Conservation (phyloP, 345 rosid genomes). For the Hirschfeldia incana region DNA sequence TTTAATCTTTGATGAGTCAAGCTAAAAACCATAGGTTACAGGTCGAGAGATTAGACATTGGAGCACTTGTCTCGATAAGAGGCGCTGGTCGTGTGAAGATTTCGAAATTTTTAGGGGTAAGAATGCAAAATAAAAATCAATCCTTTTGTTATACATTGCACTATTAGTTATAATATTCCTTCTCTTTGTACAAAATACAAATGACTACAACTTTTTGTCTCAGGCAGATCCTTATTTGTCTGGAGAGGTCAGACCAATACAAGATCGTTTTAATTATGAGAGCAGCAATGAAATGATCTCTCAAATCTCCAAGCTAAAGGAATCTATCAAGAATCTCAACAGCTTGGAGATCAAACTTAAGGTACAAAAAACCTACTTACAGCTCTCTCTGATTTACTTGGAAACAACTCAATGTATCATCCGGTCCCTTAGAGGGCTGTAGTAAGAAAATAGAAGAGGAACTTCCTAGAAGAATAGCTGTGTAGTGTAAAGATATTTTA, state of each 20-base stretch:
- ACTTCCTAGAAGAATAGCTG: neutral
- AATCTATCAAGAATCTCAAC: conserved; percentile 59
- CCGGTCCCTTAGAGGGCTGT: neutral
- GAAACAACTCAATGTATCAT: neutral
- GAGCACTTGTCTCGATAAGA: conserved; percentile 68
- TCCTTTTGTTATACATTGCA: neutral
- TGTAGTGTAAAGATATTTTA: neutral
- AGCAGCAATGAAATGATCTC: conserved; percentile 37
- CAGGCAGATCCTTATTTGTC: conserved; percentile 78
- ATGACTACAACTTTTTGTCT: neutral
- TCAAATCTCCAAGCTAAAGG: conserved; percentile 50
- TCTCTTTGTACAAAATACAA: neutral
- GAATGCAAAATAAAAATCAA: neutral
- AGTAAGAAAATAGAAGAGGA: neutral
- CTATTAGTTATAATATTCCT: neutral
- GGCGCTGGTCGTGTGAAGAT: conserved; percentile 75
- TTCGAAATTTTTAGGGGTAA: conserved; percentile 52
- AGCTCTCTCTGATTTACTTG: neutral
- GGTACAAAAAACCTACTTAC: conserved; percentile 41
- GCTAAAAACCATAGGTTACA: conserved; percentile 34
- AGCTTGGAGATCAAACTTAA: conserved; percentile 77
- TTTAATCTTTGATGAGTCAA: neutral
- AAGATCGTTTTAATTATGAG: conserved; percentile 47
- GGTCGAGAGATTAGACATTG: conserved; percentile 72
- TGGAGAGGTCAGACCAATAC: conserved; percentile 67